Conservation (phyloP, 805 yeast genomes). For the Schwanniomyces vanrijiae region DNA sequence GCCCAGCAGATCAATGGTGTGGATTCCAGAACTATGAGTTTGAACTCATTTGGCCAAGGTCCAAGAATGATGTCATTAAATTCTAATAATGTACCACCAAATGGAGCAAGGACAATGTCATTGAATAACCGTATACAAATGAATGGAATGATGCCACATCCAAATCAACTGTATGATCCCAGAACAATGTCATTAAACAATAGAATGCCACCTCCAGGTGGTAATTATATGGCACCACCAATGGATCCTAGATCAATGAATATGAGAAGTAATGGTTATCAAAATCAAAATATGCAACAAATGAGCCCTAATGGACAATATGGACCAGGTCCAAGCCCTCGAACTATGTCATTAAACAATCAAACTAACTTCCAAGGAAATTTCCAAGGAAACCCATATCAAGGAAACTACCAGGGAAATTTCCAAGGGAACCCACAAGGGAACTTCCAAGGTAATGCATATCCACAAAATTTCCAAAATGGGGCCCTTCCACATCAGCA, state of each 20-base stretch:
- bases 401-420: not conserved
- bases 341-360: constrained; percentile 29
- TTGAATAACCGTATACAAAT: constrained; percentile 17
- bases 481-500: not conserved
- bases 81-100: constrained; percentile 10
- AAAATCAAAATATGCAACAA: constrained; percentile 6
- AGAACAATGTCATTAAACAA: constrained; percentile 11
- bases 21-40: constrained; percentile 34
- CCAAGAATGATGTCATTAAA: constrained; percentile 45
- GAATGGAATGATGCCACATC: constrained; percentile 5
- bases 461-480: not conserved
- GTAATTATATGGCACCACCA: not conserved
- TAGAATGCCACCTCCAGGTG: constrained; percentile 14
- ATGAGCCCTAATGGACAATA: constrained; percentile 2
- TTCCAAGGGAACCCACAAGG: not conserved
- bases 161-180: constrained; percentile 6
- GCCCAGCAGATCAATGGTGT: constrained; percentile 5
- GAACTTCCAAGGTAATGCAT: not conserved
- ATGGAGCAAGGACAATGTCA: constrained; percentile 20
- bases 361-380: constrained; percentile 1
- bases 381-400: not conserved
- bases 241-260: constrained; percentile 16
- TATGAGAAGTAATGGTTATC: constrained; percentile 4
- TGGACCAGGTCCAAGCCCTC: constrained; percentile 12
- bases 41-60: constrained; percentile 7